Evolutionary conservation across 2,329 filamentous ascomycete species (phyloP).

Genomic region (Pseudogymnoascus sp.): DNA sequence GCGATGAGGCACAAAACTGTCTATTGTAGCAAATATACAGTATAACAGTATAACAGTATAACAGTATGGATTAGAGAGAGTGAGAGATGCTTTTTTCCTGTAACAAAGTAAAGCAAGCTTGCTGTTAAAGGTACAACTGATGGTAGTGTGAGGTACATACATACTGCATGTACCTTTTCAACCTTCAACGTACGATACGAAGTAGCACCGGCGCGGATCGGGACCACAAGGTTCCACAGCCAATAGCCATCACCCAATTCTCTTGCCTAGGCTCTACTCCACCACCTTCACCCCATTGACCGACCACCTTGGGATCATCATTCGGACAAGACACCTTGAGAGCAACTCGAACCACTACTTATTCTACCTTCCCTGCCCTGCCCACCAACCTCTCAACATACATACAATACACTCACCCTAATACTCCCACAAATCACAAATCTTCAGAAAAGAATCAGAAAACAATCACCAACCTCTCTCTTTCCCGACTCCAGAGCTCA

Average conservation of each 20-base stretch:
- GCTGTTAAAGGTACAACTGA: neutral
- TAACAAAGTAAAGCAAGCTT: neutral
- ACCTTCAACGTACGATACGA: neutral
- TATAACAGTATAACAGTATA: neutral
- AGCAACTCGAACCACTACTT: neutral
- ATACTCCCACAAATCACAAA: slow-evolving; percentile 1
- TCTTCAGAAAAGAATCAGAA: neutral
- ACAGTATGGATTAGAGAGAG: neutral
- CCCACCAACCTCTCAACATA: neutral
- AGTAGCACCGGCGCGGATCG: slow-evolving; percentile 4
- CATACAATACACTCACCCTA: neutral
- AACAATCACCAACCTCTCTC: neutral
- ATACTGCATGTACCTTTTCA: neutral
- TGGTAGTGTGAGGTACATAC: neutral
- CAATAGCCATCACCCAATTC: neutral
- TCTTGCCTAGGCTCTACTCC: neutral
- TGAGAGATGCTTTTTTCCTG: neutral
- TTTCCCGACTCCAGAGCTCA: neutral
- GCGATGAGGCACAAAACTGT: neutral
- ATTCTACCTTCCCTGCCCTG: neutral
- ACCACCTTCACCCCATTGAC: neutral
- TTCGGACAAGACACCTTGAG: slow-evolving; percentile 1
- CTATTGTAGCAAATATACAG: neutral
- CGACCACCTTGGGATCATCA: slow-evolving; percentile 6
- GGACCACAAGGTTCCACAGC: neutral